A percentile compares a stretch with the other conserved stretches of the same genome.
phyloP scores from a whole-genome alignment of 1,284 basidiomycete species.

The Pseudozyma tsukubaensis region DNA sequence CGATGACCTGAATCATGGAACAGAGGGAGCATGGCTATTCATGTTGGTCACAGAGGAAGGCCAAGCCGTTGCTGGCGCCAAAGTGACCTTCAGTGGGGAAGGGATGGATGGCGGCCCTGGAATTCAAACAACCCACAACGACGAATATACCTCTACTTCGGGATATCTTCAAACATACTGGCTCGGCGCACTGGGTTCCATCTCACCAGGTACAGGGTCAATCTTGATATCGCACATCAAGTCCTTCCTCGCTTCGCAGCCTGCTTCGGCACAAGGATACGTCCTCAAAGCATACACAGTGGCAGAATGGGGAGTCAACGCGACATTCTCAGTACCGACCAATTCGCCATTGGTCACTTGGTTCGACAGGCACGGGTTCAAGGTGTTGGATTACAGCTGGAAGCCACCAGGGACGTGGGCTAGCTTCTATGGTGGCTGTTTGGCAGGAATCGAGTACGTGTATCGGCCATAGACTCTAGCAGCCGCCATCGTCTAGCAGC shows the following conservation, averaged over 20 bases:
- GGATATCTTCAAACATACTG: conserved; percentile 3
- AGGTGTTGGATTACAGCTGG: conserved; percentile 24
- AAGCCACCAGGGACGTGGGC: conserved; percentile 32
- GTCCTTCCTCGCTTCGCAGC: conserved; percentile 2
- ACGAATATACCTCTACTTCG: neutral
- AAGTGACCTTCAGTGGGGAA: conserved; percentile 23
- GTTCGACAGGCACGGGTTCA: conserved; percentile 22
- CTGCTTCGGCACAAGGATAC: neutral
- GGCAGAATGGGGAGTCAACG: conserved; percentile 23
- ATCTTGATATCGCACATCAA: conserved; percentile 21
- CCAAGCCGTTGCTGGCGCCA: conserved; percentile 21
- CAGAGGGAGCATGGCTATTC: conserved; percentile 18
- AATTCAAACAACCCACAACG: conserved; percentile 2
- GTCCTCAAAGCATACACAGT: conserved; percentile 24
- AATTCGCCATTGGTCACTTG: conserved; percentile 10
- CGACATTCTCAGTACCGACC: neutral
- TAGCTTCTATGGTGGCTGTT: conserved; percentile 23
- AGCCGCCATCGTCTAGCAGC: too few relatives aligned
- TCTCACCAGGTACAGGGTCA: conserved; percentile 9
- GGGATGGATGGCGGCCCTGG: conserved; percentile 27
- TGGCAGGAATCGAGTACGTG: conserved; percentile 22
- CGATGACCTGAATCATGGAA: conserved; percentile 16
- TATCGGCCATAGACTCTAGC: neutral
- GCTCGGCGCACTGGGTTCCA: conserved; percentile 27
- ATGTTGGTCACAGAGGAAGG: conserved; percentile 4